Percentiles rank a stretch among this genome's conserved stretches.
Conservation (phyloP, 2,329 filamentous ascomycete genomes). For the Xylaria sp. region DNA sequence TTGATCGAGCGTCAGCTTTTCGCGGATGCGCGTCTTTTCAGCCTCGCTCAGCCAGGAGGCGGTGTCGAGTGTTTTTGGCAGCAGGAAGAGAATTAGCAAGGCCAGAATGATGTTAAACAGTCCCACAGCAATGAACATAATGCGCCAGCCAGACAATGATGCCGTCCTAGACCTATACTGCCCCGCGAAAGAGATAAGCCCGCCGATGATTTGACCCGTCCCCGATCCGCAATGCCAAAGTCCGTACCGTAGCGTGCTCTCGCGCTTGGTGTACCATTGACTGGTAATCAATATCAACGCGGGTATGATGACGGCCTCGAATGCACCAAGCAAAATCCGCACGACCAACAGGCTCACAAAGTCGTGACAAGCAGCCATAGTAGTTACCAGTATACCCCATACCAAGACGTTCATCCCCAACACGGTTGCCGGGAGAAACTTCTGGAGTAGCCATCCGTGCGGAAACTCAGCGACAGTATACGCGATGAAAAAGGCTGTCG, state of each 20-base stretch:
- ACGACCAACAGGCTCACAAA: constrained; percentile 72
- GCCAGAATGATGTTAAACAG: constrained; percentile 59
- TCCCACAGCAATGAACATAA: constrained; percentile 64
- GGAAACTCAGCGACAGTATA: constrained; percentile 69
- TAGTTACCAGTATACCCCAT: constrained; percentile 70
- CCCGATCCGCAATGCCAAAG: constrained; percentile 74
- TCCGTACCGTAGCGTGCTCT: constrained; percentile 71
- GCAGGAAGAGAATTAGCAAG: constrained; percentile 53
- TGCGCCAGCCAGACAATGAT: constrained; percentile 56
- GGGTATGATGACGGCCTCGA: constrained; percentile 75
- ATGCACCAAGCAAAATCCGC: constrained; percentile 75
- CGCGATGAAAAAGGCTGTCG: constrained; percentile 72
- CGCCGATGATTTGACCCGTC: constrained; percentile 64
- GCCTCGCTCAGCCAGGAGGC: constrained; percentile 54
- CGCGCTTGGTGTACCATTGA: constrained; percentile 78
- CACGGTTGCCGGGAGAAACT: constrained; percentile 70
- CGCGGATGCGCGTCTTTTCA: constrained; percentile 60
- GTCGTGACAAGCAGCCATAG: constrained; percentile 70
- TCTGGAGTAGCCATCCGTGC: constrained; percentile 70
- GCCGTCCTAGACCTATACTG: constrained; percentile 57
- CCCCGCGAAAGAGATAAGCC: constrained; percentile 63
- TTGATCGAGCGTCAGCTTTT: constrained; percentile 67
- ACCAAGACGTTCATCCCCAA: constrained; percentile 67
- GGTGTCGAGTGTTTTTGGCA: constrained; percentile 63
- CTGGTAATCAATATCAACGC: constrained; percentile 75